These are phyloP conservation scores for Phytophthora ohioensis DNA, from an alignment of 352 stramenopile genomes.

Conservation along the genomic window DNA sequence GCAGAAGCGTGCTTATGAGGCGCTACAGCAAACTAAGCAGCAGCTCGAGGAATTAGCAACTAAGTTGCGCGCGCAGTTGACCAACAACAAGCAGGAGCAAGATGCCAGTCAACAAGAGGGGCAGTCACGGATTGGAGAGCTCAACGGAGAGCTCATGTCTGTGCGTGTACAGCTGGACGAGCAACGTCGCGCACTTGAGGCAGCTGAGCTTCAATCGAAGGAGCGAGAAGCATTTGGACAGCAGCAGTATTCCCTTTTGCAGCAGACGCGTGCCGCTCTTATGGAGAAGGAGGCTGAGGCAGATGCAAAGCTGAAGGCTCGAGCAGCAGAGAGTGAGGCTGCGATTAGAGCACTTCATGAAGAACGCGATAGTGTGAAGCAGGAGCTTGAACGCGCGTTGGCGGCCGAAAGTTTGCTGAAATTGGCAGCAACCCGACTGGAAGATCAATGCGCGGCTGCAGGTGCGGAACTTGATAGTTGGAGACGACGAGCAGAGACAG, in stretches of 20 bases:
- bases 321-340: constrained; percentile 41
- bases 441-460: constrained; percentile 43
- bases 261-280: constrained; percentile 53
- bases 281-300: constrained; percentile 58
- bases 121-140: constrained; percentile 65
- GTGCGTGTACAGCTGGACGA: constrained; percentile 83
- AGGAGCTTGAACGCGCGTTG: constrained; percentile 48
- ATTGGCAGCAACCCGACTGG: constrained; percentile 39
- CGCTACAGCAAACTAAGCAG: constrained; percentile 68
- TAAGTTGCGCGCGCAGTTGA: constrained; percentile 66
- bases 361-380: constrained; percentile 55
- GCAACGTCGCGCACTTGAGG: constrained; percentile 67
- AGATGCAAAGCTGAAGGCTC: constrained; percentile 54
- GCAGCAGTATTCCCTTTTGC: constrained; percentile 62
- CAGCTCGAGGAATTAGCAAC: constrained; percentile 71
- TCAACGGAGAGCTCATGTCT: constrained; percentile 79
- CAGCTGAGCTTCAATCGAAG: constrained; percentile 70
- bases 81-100: constrained; percentile 66
- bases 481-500: constrained; percentile 41
- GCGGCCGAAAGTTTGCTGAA: constrained; percentile 47
- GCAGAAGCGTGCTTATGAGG: constrained; percentile 61
- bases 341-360: constrained; percentile 42
- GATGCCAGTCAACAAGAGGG: constrained; percentile 64
- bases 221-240: constrained; percentile 68
- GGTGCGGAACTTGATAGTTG: constrained; percentile 53